Evolutionary conservation across 352 stramenopile species (phyloP).

Genomic region (Globisporangium perplexum): DNA sequence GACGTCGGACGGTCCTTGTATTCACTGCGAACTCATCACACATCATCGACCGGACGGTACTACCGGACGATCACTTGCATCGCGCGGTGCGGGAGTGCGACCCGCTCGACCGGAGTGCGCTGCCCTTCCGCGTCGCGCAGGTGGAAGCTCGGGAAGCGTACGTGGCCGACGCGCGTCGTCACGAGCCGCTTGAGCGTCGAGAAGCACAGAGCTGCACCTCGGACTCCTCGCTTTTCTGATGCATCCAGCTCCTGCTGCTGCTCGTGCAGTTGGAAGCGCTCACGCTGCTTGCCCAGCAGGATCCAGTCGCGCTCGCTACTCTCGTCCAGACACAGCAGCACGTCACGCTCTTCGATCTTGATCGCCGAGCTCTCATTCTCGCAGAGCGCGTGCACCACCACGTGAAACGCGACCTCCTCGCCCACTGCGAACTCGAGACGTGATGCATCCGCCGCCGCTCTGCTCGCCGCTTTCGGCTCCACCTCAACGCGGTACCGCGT

Average conservation of each 20-base stretch:
- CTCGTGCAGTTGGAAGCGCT: constrained; percentile 29
- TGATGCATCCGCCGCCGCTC: not conserved
- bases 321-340: constrained; percentile 48
- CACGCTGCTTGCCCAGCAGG: constrained; percentile 52
- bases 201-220: constrained; percentile 12
- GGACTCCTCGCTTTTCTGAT: no score
- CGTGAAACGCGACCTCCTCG: constrained; percentile 44
- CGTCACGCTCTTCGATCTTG: not conserved
- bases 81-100: constrained; percentile 14
- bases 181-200: constrained; percentile 42
- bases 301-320: constrained; percentile 61
- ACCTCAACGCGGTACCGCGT: constrained; percentile 39
- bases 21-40: not conserved
- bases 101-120: not conserved
- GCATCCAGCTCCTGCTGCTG: not conserved
- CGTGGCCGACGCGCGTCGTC: constrained; percentile 30
- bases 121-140: constrained; percentile 18
- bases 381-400: constrained; percentile 27
- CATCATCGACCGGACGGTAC: not conserved
- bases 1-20: no score
- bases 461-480: constrained; percentile 13
- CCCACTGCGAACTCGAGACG: constrained; percentile 14
- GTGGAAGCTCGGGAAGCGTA: constrained; percentile 51
- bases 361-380: not conserved
- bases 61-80: constrained; percentile 35